Conservation (phyloP, 768 basidiomycete species). For the Naganishia randhawae region DNA sequence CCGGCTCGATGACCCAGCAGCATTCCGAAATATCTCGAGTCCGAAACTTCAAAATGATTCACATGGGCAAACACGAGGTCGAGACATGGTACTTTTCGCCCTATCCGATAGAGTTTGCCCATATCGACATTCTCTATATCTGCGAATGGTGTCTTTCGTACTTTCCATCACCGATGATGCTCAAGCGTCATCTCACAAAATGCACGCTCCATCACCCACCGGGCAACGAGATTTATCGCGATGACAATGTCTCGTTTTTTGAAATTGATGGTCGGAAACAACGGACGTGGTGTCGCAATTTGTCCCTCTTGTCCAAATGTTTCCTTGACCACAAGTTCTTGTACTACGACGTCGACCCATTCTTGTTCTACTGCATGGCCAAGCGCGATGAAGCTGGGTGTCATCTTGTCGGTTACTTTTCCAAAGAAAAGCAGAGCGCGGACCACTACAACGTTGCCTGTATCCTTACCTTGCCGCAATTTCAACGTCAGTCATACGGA, state of each 20-base stretch:
- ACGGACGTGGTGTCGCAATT: constrained; percentile 90
- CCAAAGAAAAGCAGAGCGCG: constrained; percentile 96
- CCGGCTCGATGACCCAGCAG: constrained; percentile 98
- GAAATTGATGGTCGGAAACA: constrained; percentile 97
- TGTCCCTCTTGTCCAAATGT: constrained; percentile 93
- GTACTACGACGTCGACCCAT: constrained; percentile 99
- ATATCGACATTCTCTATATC: constrained; percentile 88
- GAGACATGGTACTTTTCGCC: constrained; percentile 99
- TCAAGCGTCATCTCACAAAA: constrained; percentile 81
- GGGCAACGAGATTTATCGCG: constrained; percentile 98
- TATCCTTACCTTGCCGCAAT: constrained; percentile 96
- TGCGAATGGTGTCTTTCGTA: constrained; percentile 98
- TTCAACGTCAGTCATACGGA: constrained; percentile 93
- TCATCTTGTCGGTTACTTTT: constrained; percentile 96
- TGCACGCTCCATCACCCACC: constrained; percentile 91
- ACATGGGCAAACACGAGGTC: constrained; percentile 93
- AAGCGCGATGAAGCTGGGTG: constrained; percentile 83
- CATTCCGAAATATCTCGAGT: constrained; percentile 96
- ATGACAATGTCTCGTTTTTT: constrained; percentile 94
- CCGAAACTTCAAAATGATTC: constrained; percentile 93
- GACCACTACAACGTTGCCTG: constrained; percentile 99
- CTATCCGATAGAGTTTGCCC: constrained; percentile 96
- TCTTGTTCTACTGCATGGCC: constrained; percentile 99
- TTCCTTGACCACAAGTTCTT: constrained; percentile 99
- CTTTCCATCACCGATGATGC: constrained; percentile 85